These are phyloP conservation scores for Excoecaria agallocha DNA, from an alignment of 345 rosid species.

Conservation along the genomic window DNA sequence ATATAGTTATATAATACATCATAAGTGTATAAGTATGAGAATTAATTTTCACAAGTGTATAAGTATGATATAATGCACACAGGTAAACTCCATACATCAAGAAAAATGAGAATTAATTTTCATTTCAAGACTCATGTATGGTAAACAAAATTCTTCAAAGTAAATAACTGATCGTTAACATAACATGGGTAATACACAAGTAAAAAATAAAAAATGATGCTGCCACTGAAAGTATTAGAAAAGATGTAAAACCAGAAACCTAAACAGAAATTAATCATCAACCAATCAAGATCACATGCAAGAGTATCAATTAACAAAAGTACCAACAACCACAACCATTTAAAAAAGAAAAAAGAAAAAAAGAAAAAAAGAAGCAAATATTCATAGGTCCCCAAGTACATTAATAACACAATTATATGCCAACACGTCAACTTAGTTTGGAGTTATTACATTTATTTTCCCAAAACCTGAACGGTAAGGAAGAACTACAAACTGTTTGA, in stretches of 20 bases:
- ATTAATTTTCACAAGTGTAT: no score
- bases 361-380: background rate
- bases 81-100: background rate
- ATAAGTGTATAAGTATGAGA: no score
- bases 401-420: no score
- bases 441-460: background rate
- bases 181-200: background rate
- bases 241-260: no score
- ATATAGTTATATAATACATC: no score
- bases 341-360: no score
- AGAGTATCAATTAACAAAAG: background rate
- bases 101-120: background rate
- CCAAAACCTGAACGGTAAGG: background rate
- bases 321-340: background rate
- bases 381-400: background rate
- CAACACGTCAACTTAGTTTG: background rate
- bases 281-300: background rate
- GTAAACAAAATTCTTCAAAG: background rate
- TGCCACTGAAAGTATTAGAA: background rate
- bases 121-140: background rate
- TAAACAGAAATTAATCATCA: slow-evolving; percentile 2
- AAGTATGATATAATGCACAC: background rate
- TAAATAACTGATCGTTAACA: background rate
- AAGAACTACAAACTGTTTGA: background rate
- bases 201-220: background rate